These are phyloP conservation scores for Phytophthora megakarya DNA, from an alignment of 352 stramenopile genomes.

Conservation along the genomic window DNA sequence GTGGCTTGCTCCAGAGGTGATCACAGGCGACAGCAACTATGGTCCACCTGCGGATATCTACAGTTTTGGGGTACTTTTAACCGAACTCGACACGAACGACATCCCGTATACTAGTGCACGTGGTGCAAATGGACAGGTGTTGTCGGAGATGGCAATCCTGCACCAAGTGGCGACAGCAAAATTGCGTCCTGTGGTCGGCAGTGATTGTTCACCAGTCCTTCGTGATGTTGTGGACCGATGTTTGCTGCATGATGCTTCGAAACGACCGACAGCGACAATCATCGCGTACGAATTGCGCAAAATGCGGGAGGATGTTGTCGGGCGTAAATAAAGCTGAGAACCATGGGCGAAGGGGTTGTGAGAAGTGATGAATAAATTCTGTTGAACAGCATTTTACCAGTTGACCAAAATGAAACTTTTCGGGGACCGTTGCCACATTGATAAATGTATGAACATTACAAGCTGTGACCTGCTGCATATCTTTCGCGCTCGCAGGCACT, in stretches of 20 bases:
- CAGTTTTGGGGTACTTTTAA: constrained; percentile 52
- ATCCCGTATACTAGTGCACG: constrained; percentile 45
- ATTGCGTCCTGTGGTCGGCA: constrained; percentile 33
- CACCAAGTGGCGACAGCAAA: constrained; percentile 39
- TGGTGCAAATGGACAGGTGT: constrained; percentile 18
- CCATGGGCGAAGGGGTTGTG: neutral
- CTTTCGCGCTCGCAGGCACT: neutral
- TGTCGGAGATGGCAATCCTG: constrained; percentile 44
- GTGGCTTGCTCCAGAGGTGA: constrained; percentile 54
- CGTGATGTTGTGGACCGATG: constrained; percentile 39
- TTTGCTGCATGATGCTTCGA: constrained; percentile 25
- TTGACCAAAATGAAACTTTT: no score
- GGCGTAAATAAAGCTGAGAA: neutral
- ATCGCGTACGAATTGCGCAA: constrained; percentile 38
- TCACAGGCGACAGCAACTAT: constrained; percentile 36
- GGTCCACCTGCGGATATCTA: constrained; percentile 48
- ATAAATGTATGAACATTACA: no score
- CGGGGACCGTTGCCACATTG: no score
- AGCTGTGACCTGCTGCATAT: neutral
- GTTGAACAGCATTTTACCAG: no score
- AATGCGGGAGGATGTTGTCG: neutral
- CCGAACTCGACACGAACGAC: constrained; percentile 54
- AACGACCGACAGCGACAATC: constrained; percentile 32
- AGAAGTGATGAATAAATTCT: no score
- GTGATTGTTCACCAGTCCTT: constrained; percentile 29